phyloP scores from a whole-genome alignment of 164 flowering plant species.

The Paratinospora sagittata region DNA sequence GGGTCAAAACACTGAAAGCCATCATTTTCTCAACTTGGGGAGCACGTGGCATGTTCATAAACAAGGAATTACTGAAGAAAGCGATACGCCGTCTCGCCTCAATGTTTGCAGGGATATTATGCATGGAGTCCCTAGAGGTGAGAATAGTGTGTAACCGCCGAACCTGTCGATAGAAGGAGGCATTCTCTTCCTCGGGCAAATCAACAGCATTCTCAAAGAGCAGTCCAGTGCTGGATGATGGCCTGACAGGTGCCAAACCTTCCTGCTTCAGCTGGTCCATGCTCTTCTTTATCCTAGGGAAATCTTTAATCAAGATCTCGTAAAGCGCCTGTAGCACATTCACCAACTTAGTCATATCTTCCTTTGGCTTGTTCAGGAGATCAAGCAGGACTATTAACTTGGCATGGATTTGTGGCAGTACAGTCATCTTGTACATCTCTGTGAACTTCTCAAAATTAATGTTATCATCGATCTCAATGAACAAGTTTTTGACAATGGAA shows the following conservation, averaged over 20 bases:
- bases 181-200: constrained; percentile 50
- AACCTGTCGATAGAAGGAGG: constrained; percentile 50
- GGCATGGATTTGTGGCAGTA: constrained; percentile 47
- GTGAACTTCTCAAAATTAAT: constrained; percentile 51
- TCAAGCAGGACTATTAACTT: constrained; percentile 55
- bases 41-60: constrained; percentile 96
- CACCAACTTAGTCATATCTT: constrained; percentile 45
- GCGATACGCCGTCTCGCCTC: constrained; percentile 88
- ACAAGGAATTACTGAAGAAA: constrained; percentile 87
- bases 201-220: constrained; percentile 73
- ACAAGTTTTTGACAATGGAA: constrained; percentile 45
- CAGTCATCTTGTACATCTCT: constrained; percentile 30
- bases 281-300: constrained; percentile 51
- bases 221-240: constrained; percentile 31
- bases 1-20: constrained; percentile 90
- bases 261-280: constrained; percentile 40
- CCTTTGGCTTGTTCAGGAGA: constrained; percentile 39
- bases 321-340: constrained; percentile 73
- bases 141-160: constrained; percentile 69
- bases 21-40: constrained; percentile 87
- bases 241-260: constrained; percentile 46
- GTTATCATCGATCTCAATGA: constrained; percentile 48
- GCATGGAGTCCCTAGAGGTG: constrained; percentile 75
- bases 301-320: constrained; percentile 56
- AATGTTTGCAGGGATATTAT: constrained; percentile 61